phyloP scores from a whole-genome alignment of 257 asterid genomes.

The Forsythia suspensa region DNA sequence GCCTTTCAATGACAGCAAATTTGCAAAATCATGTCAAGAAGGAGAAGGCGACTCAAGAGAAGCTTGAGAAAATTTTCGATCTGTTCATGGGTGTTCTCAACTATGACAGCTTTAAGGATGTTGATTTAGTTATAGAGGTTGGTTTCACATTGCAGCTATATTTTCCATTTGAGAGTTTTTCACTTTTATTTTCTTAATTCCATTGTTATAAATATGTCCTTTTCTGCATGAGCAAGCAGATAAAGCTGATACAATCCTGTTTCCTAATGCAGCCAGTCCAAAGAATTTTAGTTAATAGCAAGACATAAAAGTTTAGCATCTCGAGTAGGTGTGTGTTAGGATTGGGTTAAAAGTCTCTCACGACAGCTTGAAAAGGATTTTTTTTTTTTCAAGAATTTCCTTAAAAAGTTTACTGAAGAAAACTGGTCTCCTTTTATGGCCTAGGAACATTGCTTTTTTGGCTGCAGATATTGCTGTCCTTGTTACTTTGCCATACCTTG shows the following conservation, averaged over 20 bases:
- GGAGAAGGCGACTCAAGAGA: slow-evolving; percentile 31
- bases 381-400: neutral
- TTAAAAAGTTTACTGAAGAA: neutral
- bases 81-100: slow-evolving; percentile 45
- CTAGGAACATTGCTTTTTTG: neutral
- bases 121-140: slow-evolving; percentile 64
- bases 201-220: neutral
- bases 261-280: neutral
- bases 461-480: neutral
- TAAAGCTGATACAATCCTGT: neutral
- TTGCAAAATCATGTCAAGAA: slow-evolving; percentile 36
- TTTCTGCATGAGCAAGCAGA: neutral
- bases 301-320: neutral
- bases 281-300: neutral
- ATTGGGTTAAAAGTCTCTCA: slow-evolving; percentile 1
- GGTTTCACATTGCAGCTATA: neutral
- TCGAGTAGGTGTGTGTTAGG: neutral
- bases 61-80: slow-evolving; percentile 26
- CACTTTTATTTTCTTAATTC: neutral
- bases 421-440: neutral
- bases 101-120: slow-evolving; percentile 40
- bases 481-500: neutral
- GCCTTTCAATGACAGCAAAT: slow-evolving; percentile 29
- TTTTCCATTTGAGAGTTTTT: neutral
- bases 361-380: neutral